Conservation (phyloP, 805 yeast genomes). For the Phaffomyces antillensis region DNA sequence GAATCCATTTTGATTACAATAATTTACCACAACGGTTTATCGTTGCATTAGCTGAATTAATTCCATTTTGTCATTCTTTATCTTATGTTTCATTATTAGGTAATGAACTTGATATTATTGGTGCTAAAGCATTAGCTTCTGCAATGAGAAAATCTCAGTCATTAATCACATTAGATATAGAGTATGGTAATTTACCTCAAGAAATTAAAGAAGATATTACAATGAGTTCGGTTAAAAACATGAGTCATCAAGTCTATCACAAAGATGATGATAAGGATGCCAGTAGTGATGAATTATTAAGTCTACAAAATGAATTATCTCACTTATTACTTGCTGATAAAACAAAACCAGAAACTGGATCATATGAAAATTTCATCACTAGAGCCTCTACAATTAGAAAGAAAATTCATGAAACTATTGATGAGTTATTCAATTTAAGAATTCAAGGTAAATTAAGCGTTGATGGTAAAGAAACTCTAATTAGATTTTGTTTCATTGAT, state of each 20-base stretch:
- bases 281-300: conserved; percentile 32
- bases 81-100: conserved; percentile 66
- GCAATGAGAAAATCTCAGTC: conserved; percentile 58
- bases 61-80: conserved; percentile 62
- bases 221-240: conserved; percentile 72
- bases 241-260: conserved; percentile 47
- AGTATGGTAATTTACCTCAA: conserved; percentile 48
- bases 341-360: conserved; percentile 20
- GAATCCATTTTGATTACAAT: conserved; percentile 70
- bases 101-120: conserved; percentile 50
- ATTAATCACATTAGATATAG: conserved; percentile 62
- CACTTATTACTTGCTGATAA: conserved; percentile 36
- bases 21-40: conserved; percentile 48
- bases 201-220: conserved; percentile 61
- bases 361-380: conserved; percentile 28
- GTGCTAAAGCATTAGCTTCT: conserved; percentile 58
- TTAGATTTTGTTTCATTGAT: conserved; percentile 65
- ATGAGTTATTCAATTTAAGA: conserved; percentile 54
- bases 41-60: conserved; percentile 57
- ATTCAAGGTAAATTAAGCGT: conserved; percentile 45
- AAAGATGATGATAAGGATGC: conserved; percentile 6
- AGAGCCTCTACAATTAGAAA: conserved; percentile 32
- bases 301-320: conserved; percentile 46
- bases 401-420: conserved; percentile 40
- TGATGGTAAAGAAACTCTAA: conserved; percentile 74